Evolutionary conservation across 352 stramenopile genomes (phyloP), one percentile per base, ranked within the genome.

Genomic region (Elongisporangium senticosum): DNA sequence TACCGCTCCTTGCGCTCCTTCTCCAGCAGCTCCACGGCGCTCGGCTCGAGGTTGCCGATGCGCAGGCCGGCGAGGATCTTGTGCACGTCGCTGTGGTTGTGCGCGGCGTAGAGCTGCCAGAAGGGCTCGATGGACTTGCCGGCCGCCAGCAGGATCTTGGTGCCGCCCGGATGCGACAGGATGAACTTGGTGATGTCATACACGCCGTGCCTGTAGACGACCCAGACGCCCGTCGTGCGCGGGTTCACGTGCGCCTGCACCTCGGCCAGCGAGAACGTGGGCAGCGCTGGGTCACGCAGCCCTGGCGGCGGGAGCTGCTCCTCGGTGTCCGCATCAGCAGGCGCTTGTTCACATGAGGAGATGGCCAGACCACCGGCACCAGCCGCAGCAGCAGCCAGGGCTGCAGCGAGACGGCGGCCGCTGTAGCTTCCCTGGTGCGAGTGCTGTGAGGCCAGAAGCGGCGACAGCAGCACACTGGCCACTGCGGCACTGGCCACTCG

Each of bases 161-260:
- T 89, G 15, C 77, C 84, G 51, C 96, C 96, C 7, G 96, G 96
- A 70, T 99, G 96, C 61, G 89, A 92, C 19, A 66, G 63, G 58
- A 99, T 89, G 69, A 99, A 99, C 60, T 96, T 79, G 4, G 96
- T 98, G 49, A 99, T 96, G 75, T 99, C 95, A 76, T 99, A 99
- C 15, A 99, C 95, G 40, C 91, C 87, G 62, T 95, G 75, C 17
- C 75, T 82, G 69, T 97, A 98, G 26, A 96, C 96, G 26, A 98
- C 94, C 92, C 95, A 99, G 50, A 89, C 84, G 53, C 91, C 81
- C 50, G 73, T 87, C 40, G 79, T 84, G 54, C 88, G 76, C 22
- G 76, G 74, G 14, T 77, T 81, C 21, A 79, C 87, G 63, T 95
- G 83, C 50, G 75, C 72, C 56, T 90, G 76, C 49, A 95, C 83